These are phyloP conservation scores for Draba incana DNA, from an alignment of 345 rosid genomes.

Conservation along the genomic window DNA sequence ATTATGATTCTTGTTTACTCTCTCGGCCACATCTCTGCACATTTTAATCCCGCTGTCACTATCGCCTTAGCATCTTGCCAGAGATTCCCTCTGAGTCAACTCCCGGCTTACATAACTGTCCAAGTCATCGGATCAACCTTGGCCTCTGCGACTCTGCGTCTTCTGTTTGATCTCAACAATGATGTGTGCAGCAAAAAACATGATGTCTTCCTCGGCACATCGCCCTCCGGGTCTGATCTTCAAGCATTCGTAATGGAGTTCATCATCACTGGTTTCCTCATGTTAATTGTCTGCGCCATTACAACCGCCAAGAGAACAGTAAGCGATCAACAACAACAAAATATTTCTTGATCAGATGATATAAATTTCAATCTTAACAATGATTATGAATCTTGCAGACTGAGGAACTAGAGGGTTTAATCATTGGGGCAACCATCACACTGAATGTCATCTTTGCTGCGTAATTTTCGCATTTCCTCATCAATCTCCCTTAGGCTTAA, in stretches of 20 bases:
- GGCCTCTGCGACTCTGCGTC: constrained; percentile 75
- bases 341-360: constrained; percentile 22
- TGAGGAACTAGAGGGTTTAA: constrained; percentile 81
- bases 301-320: constrained; percentile 84
- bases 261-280: constrained; percentile 86
- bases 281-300: constrained; percentile 80
- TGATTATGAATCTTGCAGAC: constrained; percentile 48
- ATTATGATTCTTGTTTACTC: constrained; percentile 52
- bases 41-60: constrained; percentile 60
- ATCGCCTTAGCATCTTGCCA: constrained; percentile 43
- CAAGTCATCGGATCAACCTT: constrained; percentile 78
- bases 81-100: constrained; percentile 53
- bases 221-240: constrained; percentile 63
- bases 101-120: constrained; percentile 67
- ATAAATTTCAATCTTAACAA: constrained; percentile 8
- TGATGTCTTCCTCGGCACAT: constrained; percentile 69
- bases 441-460: constrained; percentile 87
- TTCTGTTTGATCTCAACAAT: constrained; percentile 52
- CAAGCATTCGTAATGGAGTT: constrained; percentile 83
- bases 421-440: constrained; percentile 79
- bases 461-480: constrained; percentile 41
- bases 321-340: constrained; percentile 34
- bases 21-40: constrained; percentile 55
- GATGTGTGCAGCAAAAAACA: constrained; percentile 53
- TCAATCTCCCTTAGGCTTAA: constrained; percentile 4